Base-by-base conservation (phyloP, 2,329 filamentous ascomycete genomes). In the Truncatella angustata region DNA sequence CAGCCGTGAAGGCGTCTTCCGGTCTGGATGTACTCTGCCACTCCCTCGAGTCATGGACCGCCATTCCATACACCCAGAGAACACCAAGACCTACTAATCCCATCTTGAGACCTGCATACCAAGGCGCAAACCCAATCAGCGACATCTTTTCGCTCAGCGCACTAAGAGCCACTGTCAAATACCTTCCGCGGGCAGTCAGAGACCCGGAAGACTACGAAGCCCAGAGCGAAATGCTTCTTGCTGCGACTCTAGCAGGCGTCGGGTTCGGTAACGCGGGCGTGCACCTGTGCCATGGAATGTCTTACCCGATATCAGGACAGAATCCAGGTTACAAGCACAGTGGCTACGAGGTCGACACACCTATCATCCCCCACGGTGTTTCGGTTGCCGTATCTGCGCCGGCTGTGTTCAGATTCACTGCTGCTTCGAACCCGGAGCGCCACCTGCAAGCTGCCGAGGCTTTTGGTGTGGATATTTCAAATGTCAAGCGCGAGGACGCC, bases 211-310 rank as follows among this genome's bases (percentile, higher is more conserved):
- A 99, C 68, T 79, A 83, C 55, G 94, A 97, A 70, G 95, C 95
- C 0, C 94, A 99, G 71, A 88, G 84, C 28, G 86, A 97, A 70
- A 99, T 99, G 95, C 79, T 99, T 26, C 82, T 99, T 18, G 94
- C 94, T 2, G 89, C 94, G 1, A 99, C 94, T 0, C 77, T 99
- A 2, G 94, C 95, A 0, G 94, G 94, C 42, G 91, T 99, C 3
- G 94, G 94, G 0, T 99, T 99, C 68, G 94, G 95, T 18, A 99
- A 99, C 63, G 95, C 95, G 1, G 94, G 95, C 46, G 94, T 99
- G 2, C 94, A 99, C 73, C 77, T 85, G 40, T 85, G 81, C 58
- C 81, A 85, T 57, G 81, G 80, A 80, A 97, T 99, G 93, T 95
- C 90, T 21, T 99, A 99, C 66, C 94, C 94, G 16, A 96, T 99